Base-by-base conservation (phyloP, 2,329 filamentous ascomycete species). In the Aureobasidium sp. region DNA sequence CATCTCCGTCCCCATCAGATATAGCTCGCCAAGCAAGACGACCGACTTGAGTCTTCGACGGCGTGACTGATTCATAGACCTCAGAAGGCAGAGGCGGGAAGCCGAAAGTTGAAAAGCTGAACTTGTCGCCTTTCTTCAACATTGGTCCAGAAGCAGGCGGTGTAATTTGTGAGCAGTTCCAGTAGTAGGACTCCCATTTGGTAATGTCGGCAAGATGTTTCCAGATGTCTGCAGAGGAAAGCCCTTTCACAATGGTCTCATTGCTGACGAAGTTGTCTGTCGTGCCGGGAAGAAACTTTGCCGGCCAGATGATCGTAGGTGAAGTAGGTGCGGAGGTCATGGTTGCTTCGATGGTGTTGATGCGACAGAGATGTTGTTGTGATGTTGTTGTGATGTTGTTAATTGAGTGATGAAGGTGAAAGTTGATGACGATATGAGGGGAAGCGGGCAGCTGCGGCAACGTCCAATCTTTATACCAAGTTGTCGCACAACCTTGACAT, bases 191-290 rank as follows among this genome's bases (percentile, higher is more conserved):
- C 4, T 67, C 61, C 72, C 72, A 74, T 66, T 71, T 69, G 3
- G 66, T 66, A 54, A 71, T 68, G 67, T 74, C 70, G 61, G 66
- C 66, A 8, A 75, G 69, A 1, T 68, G 63, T 3, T 62, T 57
- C 72, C 72, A 75, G 62, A 74, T 69, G 37, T 72, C 67, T 8
- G 67, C 58, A 6, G 69, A 67, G 27, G 67, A 68, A 7, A 74
- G 27, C 47, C 63, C 58, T 48, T 64, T 63, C 8, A 66, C 71
- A 53, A 74, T 69, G 47, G 67, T 65, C 64, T 74, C 72, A 65
- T 74, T 74, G 54, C 68, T 67, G 48, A 73, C 67, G 61, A 70
- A 74, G 65, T 74, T 74, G 65, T 73, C 70, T 19, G 72, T 74
- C 40, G 70, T 74, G 29, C 73, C 72, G 0, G 73, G 72, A n/a